These are phyloP conservation scores for Phytophthora capsici DNA, from an alignment of 352 stramenopile species.

Conservation along the genomic window DNA sequence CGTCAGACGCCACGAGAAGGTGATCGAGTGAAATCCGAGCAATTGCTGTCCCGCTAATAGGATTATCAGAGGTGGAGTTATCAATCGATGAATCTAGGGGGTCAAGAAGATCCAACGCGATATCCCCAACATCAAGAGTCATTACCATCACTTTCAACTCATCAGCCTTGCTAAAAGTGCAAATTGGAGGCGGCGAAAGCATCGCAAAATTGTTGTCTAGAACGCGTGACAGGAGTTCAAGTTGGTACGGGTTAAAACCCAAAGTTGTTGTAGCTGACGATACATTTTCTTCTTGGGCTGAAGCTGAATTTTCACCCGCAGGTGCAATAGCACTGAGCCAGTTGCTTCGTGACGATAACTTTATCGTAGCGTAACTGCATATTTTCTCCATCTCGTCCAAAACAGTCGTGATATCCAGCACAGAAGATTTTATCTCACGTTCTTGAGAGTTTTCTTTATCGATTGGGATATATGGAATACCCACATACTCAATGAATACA, in stretches of 20 bases:
- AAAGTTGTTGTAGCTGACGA: constrained; percentile 17
- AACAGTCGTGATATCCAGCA: constrained; percentile 56
- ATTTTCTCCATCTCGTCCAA: constrained; percentile 64
- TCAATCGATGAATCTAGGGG: constrained; percentile 21
- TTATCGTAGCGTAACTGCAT: constrained; percentile 47
- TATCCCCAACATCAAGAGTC: constrained; percentile 51
- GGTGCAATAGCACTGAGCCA: constrained; percentile 30
- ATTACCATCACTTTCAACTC: constrained; percentile 57
- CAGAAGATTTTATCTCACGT: constrained; percentile 1
- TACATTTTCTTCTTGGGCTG: neutral
- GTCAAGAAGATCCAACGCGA: constrained; percentile 46
- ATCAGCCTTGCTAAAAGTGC: constrained; percentile 26
- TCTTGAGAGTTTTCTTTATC: constrained; percentile 30
- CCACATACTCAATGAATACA: constrained; percentile 58
- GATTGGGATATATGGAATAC: constrained; percentile 39
- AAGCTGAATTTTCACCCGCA: neutral
- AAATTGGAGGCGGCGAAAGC: constrained; percentile 6
- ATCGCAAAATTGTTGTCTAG: constrained; percentile 65
- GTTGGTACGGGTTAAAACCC: constrained; percentile 61
- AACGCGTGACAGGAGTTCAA: constrained; percentile 69
- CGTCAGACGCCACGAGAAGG: constrained; percentile 44
- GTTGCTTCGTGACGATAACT: constrained; percentile 39
- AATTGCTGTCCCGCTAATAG: constrained; percentile 34
- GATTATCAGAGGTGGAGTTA: neutral
- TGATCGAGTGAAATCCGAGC: constrained; percentile 50